phyloP scores from a whole-genome alignment of 192 early-diverging fungal genomes.

The Podila epigama region DNA sequence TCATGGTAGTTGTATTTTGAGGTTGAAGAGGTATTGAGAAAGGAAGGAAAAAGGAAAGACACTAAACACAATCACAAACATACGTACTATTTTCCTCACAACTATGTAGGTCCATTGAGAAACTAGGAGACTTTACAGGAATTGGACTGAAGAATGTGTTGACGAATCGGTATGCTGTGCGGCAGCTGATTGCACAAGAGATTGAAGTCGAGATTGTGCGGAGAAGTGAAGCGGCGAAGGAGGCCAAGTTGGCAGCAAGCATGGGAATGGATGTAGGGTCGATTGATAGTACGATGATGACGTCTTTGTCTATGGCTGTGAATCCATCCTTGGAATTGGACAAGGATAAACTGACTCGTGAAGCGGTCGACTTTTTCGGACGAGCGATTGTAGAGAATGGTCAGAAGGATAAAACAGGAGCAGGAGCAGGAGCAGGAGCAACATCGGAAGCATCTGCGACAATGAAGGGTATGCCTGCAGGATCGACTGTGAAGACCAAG shows the following conservation, averaged over 20 bases:
- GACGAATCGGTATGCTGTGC: slow-evolving; percentile 74
- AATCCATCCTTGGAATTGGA: not conserved
- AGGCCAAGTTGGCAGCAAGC: slow-evolving; percentile 14
- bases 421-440: not conserved
- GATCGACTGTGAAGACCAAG: no score
- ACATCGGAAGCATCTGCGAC: no score
- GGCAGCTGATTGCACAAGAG: slow-evolving; percentile 85
- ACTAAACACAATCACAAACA: no score
- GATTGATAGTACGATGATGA: slow-evolving; percentile 4
- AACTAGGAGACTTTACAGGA: slow-evolving; percentile 51
- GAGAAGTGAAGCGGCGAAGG: slow-evolving; percentile 24
- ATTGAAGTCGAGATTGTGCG: slow-evolving; percentile 59
- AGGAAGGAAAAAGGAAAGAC: no score
- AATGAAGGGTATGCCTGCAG: slow-evolving; percentile 8
- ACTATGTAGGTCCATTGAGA: slow-evolving; percentile 53
- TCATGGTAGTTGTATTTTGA: not conserved
- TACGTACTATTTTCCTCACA: not conserved
- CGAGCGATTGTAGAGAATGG: slow-evolving; percentile 57
- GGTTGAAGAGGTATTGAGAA: no score
- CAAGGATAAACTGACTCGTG: slow-evolving; percentile 12
- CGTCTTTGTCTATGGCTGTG: not conserved
- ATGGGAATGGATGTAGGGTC: slow-evolving; percentile 33
- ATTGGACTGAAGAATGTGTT: slow-evolving; percentile 51
- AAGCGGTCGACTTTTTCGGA: slow-evolving; percentile 83
- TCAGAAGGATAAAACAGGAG: no score